Conservation (phyloP, 306 rosid species). For the Lotus japonicus region DNA sequence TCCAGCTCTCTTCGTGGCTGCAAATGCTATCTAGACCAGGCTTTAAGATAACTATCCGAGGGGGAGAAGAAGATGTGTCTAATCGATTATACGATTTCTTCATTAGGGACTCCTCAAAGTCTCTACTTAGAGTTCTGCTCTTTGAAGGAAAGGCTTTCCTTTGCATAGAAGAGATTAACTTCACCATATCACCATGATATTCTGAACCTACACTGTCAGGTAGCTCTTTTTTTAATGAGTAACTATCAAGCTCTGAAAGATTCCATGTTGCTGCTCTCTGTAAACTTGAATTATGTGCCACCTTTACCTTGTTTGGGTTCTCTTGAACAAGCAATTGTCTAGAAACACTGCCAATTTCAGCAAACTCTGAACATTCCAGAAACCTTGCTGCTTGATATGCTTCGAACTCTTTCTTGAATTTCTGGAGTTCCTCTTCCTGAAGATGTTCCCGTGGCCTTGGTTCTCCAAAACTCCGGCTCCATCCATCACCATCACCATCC, state of each 20-base stretch:
- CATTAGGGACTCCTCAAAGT: conserved; percentile 63
- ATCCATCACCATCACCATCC: conserved; percentile 28
- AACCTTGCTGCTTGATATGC: conserved; percentile 86
- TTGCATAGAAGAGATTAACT: conserved; percentile 33
- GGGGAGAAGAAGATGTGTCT: conserved; percentile 45
- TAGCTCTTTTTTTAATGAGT: conserved; percentile 26
- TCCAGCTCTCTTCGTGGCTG: conserved; percentile 60
- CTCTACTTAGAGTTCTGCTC: conserved; percentile 68
- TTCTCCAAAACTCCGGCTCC: conserved; percentile 46
- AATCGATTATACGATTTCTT: conserved; percentile 36
- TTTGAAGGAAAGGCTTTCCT: conserved; percentile 41
- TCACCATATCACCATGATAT: conserved; percentile 28
- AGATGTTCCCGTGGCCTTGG: conserved; percentile 81
- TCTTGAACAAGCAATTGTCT: conserved; percentile 41
- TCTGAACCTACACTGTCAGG: conserved; percentile 25
- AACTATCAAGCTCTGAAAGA: conserved; percentile 27
- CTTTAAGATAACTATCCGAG: conserved; percentile 80
- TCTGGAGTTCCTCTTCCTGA: conserved; percentile 90
- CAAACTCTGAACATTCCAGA: conserved; percentile 66
- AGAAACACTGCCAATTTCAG: conserved; percentile 41
- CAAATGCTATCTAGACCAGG: conserved; percentile 75
- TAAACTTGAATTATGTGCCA: conserved; percentile 28
- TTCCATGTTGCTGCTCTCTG: conserved; percentile 31
- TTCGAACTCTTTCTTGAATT: conserved; percentile 92
- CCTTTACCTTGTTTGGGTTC: conserved; percentile 43